phyloP scores from a whole-genome alignment of 345 rosid genomes.

The Murraya paniculata region DNA sequence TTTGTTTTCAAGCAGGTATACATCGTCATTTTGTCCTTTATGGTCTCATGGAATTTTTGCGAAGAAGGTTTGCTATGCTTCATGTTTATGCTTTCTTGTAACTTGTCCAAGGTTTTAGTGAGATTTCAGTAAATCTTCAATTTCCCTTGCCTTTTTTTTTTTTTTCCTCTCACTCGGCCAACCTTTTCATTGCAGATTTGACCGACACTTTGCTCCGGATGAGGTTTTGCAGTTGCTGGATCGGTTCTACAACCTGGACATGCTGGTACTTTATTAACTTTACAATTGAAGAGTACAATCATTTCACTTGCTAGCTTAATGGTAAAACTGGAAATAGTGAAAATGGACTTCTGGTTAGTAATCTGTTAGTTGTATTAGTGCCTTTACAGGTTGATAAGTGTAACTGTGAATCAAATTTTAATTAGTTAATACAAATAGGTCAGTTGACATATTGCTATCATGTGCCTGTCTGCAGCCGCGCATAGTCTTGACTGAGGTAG shows the following conservation, averaged over 20 bases:
- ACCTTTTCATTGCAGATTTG: conserved; percentile 53
- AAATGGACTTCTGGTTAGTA: neutral
- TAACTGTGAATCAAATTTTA: neutral
- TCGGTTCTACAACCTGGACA: conserved; percentile 88
- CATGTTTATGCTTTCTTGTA: neutral
- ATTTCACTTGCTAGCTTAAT: neutral
- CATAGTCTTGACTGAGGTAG: neutral
- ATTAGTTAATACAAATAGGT: neutral
- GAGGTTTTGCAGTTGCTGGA: conserved; percentile 92
- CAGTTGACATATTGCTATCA: neutral
- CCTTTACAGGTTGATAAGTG: neutral
- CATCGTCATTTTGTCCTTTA: conserved; percentile 93
- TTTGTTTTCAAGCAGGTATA: conserved; percentile 51
- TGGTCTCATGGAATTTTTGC: conserved; percentile 89
- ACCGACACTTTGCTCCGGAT: conserved; percentile 74
- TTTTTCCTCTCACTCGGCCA: neutral
- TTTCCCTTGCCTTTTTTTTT: neutral
- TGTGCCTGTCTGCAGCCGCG: too few relatives aligned
- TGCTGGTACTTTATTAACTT: conserved; percentile 60
- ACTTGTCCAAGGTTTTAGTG: neutral
- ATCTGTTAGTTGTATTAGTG: conserved; percentile 7
- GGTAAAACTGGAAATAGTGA: neutral
- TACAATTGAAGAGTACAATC: neutral
- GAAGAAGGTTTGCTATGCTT: conserved; percentile 59
- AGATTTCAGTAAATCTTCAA: neutral